phyloP scores from a whole-genome alignment of 495 filamentous ascomycete species.

The Daldinia grandis region DNA sequence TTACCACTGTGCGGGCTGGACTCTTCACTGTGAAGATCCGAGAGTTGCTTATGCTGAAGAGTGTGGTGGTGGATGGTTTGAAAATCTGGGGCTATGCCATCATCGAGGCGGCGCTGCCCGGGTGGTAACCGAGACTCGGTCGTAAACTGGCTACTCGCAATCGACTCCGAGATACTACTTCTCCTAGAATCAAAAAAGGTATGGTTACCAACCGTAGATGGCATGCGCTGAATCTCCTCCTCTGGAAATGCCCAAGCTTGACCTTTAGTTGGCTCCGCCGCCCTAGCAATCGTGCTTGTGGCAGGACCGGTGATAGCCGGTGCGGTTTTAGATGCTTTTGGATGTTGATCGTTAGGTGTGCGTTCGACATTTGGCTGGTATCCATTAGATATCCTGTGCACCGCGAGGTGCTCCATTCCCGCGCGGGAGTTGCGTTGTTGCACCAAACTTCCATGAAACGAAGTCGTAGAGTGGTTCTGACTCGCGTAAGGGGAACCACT shows the following conservation, averaged over 20 bases:
- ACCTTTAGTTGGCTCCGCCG: slow-evolving; percentile 81
- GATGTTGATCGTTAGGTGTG: slow-evolving; percentile 59
- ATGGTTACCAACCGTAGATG: slow-evolving; percentile 54
- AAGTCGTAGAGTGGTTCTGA: slow-evolving; percentile 79
- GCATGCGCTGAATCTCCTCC: slow-evolving; percentile 65
- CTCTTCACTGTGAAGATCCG: slow-evolving; percentile 70
- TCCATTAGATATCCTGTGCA: slow-evolving; percentile 69
- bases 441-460: slow-evolving; percentile 64
- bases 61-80: slow-evolving; percentile 74
- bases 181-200: slow-evolving; percentile 72
- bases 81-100: slow-evolving; percentile 56
- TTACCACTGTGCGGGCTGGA: slow-evolving; percentile 60
- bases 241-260: slow-evolving; percentile 86
- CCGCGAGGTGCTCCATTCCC: slow-evolving; percentile 50
- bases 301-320: slow-evolving; percentile 81
- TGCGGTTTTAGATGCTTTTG: slow-evolving; percentile 66
- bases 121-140: slow-evolving; percentile 72
- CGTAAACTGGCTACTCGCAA: slow-evolving; percentile 77
- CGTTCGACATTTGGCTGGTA: slow-evolving; percentile 66
- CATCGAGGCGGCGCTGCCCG: slow-evolving; percentile 72
- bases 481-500: slow-evolving; percentile 75
- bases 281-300: slow-evolving; percentile 78
- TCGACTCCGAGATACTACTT: slow-evolving; percentile 75
- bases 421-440: slow-evolving; percentile 62
- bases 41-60: slow-evolving; percentile 77